A percentile compares a stretch with the other conserved stretches of the same genome.
Evolutionary conservation across 257 asterid genomes (phyloP).

Genomic region (Voacanga thouarsii): DNA sequence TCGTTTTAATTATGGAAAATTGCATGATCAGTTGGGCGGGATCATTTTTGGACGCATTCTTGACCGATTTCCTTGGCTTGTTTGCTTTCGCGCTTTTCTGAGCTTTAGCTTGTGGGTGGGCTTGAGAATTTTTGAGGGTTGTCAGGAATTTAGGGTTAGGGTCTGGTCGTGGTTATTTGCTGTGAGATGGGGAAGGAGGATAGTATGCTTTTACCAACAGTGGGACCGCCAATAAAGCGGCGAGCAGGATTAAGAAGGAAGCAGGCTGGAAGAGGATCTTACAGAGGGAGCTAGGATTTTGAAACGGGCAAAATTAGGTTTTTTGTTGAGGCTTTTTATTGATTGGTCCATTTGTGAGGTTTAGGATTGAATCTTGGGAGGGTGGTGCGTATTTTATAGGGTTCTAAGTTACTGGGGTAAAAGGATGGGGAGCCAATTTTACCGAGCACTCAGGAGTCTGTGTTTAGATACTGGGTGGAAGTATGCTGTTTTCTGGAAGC

Average conservation of each 20-base stretch:
- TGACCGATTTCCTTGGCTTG: slow-evolving; percentile 13
- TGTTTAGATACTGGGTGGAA: slow-evolving; percentile 80
- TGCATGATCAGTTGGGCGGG: slow-evolving; percentile 22
- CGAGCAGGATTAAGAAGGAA: slow-evolving; percentile 84
- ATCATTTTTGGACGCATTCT: slow-evolving; percentile 18
- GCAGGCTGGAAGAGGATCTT: slow-evolving; percentile 99
- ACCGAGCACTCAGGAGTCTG: slow-evolving; percentile 64
- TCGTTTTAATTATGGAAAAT: slow-evolving; percentile 27
- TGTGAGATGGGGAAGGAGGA: slow-evolving; percentile 69
- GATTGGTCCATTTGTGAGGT: slow-evolving; percentile 36
- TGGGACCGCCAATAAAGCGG: slow-evolving; percentile 96
- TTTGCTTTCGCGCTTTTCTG: slow-evolving; percentile 23
- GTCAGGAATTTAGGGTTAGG: slow-evolving; percentile 32
- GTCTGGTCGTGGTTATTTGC: slow-evolving; percentile 26
- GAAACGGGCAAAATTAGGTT: slow-evolving; percentile 30
- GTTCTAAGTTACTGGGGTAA: slow-evolving; percentile 28
- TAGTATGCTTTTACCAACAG: slow-evolving; percentile 76
- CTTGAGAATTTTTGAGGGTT: slow-evolving; percentile 20
- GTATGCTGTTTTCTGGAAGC: slow-evolving; percentile 94
- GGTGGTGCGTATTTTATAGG: slow-evolving; percentile 18
- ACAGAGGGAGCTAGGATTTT: slow-evolving; percentile 87
- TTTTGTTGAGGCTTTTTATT: slow-evolving; percentile 41
- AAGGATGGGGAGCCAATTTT: slow-evolving; percentile 72
- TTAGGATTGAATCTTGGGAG: slow-evolving; percentile 39
- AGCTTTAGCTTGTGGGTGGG: slow-evolving; percentile 28